Evolutionary conservation across 2,329 filamentous ascomycete genomes (phyloP).

Genomic region (Botrytis porri): DNA sequence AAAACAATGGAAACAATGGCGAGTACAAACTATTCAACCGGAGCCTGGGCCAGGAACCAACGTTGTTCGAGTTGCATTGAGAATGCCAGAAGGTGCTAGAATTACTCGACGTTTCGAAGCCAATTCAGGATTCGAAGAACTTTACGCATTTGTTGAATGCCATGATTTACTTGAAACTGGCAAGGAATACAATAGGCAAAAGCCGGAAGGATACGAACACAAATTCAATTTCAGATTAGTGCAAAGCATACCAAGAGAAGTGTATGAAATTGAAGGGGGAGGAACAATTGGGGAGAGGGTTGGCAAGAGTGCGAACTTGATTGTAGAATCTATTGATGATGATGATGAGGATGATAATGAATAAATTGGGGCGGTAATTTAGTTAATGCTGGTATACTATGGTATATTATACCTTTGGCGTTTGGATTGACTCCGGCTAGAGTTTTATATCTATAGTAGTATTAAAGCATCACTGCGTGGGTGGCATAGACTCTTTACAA

Average conservation of each 20-base stretch:
- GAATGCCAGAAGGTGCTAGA: conserved; percentile 62
- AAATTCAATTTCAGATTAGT: conserved; percentile 83
- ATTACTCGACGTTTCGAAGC: conserved; percentile 72
- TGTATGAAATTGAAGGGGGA: conserved; percentile 67
- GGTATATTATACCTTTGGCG: not conserved
- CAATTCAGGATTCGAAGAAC: conserved; percentile 70
- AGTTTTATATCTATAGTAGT: not conserved
- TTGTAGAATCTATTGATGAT: conserved; percentile 69
- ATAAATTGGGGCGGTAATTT: not conserved
- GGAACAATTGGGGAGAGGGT: conserved; percentile 70
- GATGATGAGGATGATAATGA: conserved; percentile 32
- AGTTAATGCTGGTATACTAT: not conserved
- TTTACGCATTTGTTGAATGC: conserved; percentile 94
- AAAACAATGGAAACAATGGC: conserved; percentile 77
- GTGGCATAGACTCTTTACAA: conserved; percentile 11
- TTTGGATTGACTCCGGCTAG: not conserved
- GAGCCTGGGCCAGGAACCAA: conserved; percentile 68
- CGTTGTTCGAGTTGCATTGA: conserved; percentile 67
- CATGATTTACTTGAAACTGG: conserved; percentile 60
- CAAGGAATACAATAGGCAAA: conserved; percentile 24
- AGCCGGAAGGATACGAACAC: conserved; percentile 72
- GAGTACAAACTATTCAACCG: conserved; percentile 60
- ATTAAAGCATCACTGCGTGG: conserved; percentile 14
- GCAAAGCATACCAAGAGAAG: conserved; percentile 77
- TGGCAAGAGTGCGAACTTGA: conserved; percentile 79